Conservation (phyloP, 768 basidiomycete genomes). For the Tricholoma terreum region DNA sequence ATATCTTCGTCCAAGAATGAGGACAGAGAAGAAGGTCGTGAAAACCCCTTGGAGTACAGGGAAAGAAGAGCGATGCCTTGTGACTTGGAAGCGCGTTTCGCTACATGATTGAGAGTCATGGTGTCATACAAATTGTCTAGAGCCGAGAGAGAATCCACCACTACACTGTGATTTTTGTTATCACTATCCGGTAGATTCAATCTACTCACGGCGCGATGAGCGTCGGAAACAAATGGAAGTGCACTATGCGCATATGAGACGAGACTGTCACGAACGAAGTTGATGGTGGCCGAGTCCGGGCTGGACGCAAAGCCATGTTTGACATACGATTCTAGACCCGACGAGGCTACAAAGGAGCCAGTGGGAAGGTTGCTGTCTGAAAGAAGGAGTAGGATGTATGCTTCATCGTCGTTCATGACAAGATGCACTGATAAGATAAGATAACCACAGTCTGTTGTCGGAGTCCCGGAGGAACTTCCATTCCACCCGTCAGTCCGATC, state of each 20-base stretch:
- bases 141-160: slow-evolving; percentile 41
- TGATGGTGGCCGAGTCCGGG: slow-evolving; percentile 35
- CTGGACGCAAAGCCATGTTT: slow-evolving; percentile 73
- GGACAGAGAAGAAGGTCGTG: slow-evolving; percentile 43
- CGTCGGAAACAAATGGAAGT: slow-evolving; percentile 75
- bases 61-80: slow-evolving; percentile 94
- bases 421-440: background rate
- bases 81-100: slow-evolving; percentile 80
- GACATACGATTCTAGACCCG: slow-evolving; percentile 86
- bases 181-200: slow-evolving; percentile 20
- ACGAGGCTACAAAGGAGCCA: slow-evolving; percentile 93
- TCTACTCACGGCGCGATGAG: slow-evolving; percentile 45
- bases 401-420: slow-evolving; percentile 45
- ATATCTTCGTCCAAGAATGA: slow-evolving; percentile 18
- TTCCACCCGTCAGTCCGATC: background rate
- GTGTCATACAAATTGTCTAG: slow-evolving; percentile 80
- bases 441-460: background rate
- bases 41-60: slow-evolving; percentile 80
- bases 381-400: slow-evolving; percentile 74
- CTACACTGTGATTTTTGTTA: slow-evolving; percentile 3
- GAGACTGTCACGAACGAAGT: slow-evolving; percentile 70
- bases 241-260: slow-evolving; percentile 76
- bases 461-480: background rate
- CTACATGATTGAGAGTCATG: slow-evolving; percentile 88
- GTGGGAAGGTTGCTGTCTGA: slow-evolving; percentile 95